Percentiles rank a stretch among this genome's conserved stretches.
Evolutionary conservation across 2,329 filamentous ascomycete species (phyloP).

Genomic region (Pyrenochaeta sp.): DNA sequence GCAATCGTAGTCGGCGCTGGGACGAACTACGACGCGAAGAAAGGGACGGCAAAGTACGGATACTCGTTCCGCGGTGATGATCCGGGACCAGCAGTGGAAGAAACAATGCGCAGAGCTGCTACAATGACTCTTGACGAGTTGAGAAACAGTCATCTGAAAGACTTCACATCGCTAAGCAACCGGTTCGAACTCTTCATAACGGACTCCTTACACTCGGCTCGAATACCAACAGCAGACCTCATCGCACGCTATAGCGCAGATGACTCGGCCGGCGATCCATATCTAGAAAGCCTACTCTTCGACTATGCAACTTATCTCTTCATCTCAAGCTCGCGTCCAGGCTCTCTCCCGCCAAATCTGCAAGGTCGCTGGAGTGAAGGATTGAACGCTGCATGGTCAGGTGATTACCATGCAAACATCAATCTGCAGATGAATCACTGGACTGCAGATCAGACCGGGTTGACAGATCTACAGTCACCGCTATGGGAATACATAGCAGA

Average conservation of each 20-base stretch:
- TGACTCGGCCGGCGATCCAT: slow-evolving; percentile 55
- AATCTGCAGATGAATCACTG: slow-evolving; percentile 71
- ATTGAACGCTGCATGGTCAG: slow-evolving; percentile 59
- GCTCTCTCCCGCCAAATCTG: slow-evolving; percentile 63
- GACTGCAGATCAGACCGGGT: slow-evolving; percentile 62
- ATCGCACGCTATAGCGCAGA: slow-evolving; percentile 39
- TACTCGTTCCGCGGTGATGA: slow-evolving; percentile 62
- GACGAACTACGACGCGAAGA: slow-evolving; percentile 61
- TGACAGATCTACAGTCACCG: slow-evolving; percentile 56
- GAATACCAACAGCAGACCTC: slow-evolving; percentile 49
- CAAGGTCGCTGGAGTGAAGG: slow-evolving; percentile 65
- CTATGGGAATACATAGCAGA: slow-evolving; percentile 64
- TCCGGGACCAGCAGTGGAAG: slow-evolving; percentile 52
- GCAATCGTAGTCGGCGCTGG: slow-evolving; percentile 55
- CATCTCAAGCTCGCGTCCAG: slow-evolving; percentile 62
- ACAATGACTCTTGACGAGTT: slow-evolving; percentile 46
- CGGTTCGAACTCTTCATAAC: slow-evolving; percentile 58
- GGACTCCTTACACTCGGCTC: slow-evolving; percentile 53
- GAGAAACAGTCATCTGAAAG: slow-evolving; percentile 48
- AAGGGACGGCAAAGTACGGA: slow-evolving; percentile 54
- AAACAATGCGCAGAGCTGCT: slow-evolving; percentile 44
- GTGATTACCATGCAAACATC: slow-evolving; percentile 67
- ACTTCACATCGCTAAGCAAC: slow-evolving; percentile 52
- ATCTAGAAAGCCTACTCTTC: slow-evolving; percentile 62
- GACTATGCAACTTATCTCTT: slow-evolving; percentile 64